Evolutionary conservation across 257 asterid species (phyloP), one percentile per base, ranked within the genome.

Genomic region (Salvia hispanica): DNA sequence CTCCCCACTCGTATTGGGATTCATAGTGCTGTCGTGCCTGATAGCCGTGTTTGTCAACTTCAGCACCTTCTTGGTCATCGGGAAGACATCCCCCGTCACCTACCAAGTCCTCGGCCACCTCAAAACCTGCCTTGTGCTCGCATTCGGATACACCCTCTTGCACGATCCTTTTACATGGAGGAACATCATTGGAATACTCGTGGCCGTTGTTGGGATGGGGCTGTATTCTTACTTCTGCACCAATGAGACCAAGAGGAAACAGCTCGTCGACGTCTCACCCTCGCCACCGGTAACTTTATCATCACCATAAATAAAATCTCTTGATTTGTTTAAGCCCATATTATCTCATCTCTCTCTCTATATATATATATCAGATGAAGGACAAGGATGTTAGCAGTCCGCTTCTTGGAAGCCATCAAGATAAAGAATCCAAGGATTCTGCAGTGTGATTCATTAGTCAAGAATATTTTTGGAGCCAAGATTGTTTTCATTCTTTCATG

Each of bases 31-130:
- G 0, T 91, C 98, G 7, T 91, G 96, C 81, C 67, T 89, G 87
- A 91, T 91, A 47, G 98, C 98, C 0, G 98, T 91, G 33, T 79
- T 91, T 42, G 98, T 91, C 69, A 91, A 91, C 83, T 86, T 91
- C 73, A 91, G 98, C 82, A 91, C 98, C 21, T 91, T 91, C 79
- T 78, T 91, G 67, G 97, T 91, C 65, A 91, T 91, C 7, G 97
- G 97, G 0, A 91, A 91, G 80, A 91, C 97, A n/a, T 91, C 98
- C 18, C 98, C 96, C 1, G 98, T 91, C 0, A 91, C 98, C 1
- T 91, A 91, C 72, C 98, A 91, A 69, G 98, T 91, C 5, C 70
- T 91, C 1, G 98, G 98, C 7, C 98, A 91, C 67, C 81, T 91
- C 10, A 91, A 91, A 37, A 91, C 98, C 18, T 91, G 98, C 57